A percentile compares a stretch with the other conserved stretches of the same genome.
Conservation (phyloP, 306 rosid species). For the Dicorynia guianensis region DNA sequence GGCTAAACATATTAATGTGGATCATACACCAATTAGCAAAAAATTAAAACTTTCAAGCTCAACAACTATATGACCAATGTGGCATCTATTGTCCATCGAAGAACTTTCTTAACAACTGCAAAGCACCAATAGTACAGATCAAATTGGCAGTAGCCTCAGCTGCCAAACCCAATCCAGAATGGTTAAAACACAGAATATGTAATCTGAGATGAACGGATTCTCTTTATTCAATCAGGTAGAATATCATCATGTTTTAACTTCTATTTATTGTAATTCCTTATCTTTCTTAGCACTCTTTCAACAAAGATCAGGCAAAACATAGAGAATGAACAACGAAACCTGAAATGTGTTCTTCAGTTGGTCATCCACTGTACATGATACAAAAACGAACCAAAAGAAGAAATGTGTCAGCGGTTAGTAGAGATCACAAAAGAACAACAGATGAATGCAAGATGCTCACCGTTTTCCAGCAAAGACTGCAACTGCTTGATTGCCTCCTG, state of each 20-base stretch:
- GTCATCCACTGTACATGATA: conserved; percentile 70
- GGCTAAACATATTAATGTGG: conserved; percentile 1
- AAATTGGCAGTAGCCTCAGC: not conserved
- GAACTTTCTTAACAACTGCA: not conserved
- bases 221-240: not conserved
- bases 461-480: conserved; percentile 68
- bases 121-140: not conserved
- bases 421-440: conserved; percentile 47
- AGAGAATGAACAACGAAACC: conserved; percentile 54
- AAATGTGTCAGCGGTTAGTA: conserved; percentile 8
- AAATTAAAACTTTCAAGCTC: not conserved
- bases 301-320: conserved; percentile 37
- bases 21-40: not conserved
- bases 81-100: not conserved
- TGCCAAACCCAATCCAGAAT: not conserved
- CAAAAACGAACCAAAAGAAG: not conserved
- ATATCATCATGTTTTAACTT: conserved; percentile 2
- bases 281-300: not conserved
- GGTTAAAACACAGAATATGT: not conserved
- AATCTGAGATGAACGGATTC: not conserved
- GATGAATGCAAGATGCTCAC: conserved; percentile 48
- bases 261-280: not conserved
- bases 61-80: not conserved
- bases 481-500: conserved; percentile 82
- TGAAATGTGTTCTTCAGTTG: conserved; percentile 68